Evolutionary conservation across 768 basidiomycete species (phyloP).

Genomic region (Suillus fuscotomentosus): DNA sequence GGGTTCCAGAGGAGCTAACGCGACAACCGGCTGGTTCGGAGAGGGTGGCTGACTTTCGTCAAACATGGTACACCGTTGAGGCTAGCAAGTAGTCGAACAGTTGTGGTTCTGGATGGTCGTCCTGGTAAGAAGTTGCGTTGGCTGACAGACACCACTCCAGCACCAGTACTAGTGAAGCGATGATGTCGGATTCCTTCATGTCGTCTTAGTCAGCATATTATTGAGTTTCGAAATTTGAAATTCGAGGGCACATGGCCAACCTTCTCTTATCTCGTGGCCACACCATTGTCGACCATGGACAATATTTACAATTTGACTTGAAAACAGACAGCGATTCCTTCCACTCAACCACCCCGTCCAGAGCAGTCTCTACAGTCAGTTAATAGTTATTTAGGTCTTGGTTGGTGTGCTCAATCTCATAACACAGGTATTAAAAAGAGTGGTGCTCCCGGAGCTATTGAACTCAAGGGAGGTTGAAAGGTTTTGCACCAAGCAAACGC

Average conservation of each 20-base stretch:
- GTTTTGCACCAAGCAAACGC: conserved; percentile 32
- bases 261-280: neutral
- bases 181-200: no score
- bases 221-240: no score
- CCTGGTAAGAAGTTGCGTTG: neutral
- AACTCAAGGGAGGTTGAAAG: conserved; percentile 43
- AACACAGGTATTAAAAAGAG: conserved; percentile 52
- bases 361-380: conserved; percentile 56
- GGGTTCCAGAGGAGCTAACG: conserved; percentile 21
- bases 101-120: neutral
- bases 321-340: conserved; percentile 12
- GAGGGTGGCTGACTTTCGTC: conserved; percentile 32
- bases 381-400: neutral
- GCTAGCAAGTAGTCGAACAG: neutral
- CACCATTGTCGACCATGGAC: conserved; percentile 22
- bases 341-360: conserved; percentile 35
- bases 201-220: no score
- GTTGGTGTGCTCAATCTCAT: neutral
- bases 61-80: conserved; percentile 17
- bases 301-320: conserved; percentile 21
- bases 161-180: no score
- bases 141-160: neutral
- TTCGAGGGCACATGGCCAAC: neutral
- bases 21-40: conserved; percentile 29
- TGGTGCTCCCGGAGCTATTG: conserved; percentile 48